Percentiles rank a stretch among this genome's conserved stretches.
phyloP scores from a whole-genome alignment of 306 rosid genomes.

The Crataegus laevigata region DNA sequence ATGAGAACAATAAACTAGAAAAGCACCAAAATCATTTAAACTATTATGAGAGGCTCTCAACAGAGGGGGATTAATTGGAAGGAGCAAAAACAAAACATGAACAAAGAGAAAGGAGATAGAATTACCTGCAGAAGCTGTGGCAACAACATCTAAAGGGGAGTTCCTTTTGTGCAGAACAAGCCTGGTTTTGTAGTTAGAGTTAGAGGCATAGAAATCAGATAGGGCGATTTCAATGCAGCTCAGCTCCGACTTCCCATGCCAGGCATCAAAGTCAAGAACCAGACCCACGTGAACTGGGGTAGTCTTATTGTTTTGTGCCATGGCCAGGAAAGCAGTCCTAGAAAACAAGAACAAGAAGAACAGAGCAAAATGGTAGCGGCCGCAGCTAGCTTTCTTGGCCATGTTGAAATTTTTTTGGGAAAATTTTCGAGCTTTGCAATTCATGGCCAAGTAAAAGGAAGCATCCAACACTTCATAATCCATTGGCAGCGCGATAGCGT shows the following conservation, averaged over 20 bases:
- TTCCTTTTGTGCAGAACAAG: constrained; percentile 9
- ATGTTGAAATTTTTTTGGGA: neutral
- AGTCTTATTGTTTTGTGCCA: constrained; percentile 2
- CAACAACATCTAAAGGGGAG: neutral
- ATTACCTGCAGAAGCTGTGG: constrained; percentile 14
- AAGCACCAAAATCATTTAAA: neutral
- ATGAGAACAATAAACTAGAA: neutral
- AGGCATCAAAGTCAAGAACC: constrained; percentile 5
- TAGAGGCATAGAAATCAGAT: constrained; percentile 26
- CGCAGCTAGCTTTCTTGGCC: neutral
- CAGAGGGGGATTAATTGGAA: neutral
- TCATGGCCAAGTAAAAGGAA: neutral
- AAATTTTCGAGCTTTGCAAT: neutral
- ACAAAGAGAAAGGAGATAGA: neutral
- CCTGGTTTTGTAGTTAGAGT: constrained; percentile 17
- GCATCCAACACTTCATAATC: neutral
- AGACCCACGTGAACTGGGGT: constrained; percentile 19
- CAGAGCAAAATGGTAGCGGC: neutral
- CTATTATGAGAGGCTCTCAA: neutral
- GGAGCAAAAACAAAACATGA: neutral
- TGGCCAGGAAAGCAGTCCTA: neutral
- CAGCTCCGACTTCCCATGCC: constrained; percentile 18
- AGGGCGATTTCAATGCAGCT: constrained; percentile 34
- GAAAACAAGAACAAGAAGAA: neutral
- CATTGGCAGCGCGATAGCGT: neutral